Percentiles rank a stretch among this genome's conserved stretches.
phyloP scores from a whole-genome alignment of 1,284 basidiomycete genomes.

The Caloboletus inedulis region DNA sequence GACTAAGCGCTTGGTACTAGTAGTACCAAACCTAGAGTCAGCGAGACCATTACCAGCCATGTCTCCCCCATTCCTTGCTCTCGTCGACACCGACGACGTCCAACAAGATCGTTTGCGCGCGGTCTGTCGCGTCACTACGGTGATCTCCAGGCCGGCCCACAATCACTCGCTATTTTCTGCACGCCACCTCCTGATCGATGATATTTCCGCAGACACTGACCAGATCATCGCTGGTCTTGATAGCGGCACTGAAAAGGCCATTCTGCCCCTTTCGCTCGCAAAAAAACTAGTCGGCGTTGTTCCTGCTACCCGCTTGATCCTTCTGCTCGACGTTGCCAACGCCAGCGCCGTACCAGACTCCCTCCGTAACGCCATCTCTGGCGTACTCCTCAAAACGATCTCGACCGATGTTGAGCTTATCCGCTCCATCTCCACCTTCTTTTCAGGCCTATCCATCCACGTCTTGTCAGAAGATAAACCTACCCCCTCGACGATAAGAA shows the following conservation, averaged over 20 bases:
- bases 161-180: constrained; percentile 35
- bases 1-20: constrained; percentile 21
- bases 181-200: constrained; percentile 56
- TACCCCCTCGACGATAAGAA: constrained; percentile 52
- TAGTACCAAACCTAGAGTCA: not conserved
- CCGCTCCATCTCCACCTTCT: constrained; percentile 71
- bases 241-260: constrained; percentile 72
- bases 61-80: constrained; percentile 51
- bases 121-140: constrained; percentile 71
- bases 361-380: constrained; percentile 68
- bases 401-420: constrained; percentile 67
- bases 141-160: constrained; percentile 52
- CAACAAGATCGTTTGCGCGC: constrained; percentile 52
- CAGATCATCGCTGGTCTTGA: constrained; percentile 70
- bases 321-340: constrained; percentile 71
- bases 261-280: constrained; percentile 64
- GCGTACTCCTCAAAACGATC: constrained; percentile 72
- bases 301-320: constrained; percentile 69
- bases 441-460: constrained; percentile 58
- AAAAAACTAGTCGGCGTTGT: constrained; percentile 66
- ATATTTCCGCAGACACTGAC: constrained; percentile 46
- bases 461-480: constrained; percentile 58
- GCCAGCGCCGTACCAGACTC: constrained; percentile 73
- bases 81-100: constrained; percentile 46
- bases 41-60: constrained; percentile 10